A percentile compares a stretch with the other conserved stretches of the same genome.
These are phyloP conservation scores for Sugiyamaella grinbergsii DNA, from an alignment of 1,139 yeast species.

Conservation along the genomic window DNA sequence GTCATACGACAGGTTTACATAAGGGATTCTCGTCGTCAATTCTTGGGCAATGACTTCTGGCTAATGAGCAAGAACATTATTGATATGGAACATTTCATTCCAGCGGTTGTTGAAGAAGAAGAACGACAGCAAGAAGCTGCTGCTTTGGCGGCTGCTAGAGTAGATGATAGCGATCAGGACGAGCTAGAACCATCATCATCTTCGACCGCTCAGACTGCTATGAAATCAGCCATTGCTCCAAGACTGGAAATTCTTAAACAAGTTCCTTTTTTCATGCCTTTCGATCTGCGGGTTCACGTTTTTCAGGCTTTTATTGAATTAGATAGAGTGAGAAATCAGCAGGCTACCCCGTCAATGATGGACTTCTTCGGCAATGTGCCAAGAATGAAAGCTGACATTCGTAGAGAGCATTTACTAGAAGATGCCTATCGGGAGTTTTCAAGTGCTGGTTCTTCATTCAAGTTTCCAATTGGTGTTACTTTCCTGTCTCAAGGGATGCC, in stretches of 20 bases:
- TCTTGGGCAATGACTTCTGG: constrained; percentile 64
- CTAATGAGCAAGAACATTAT: constrained; percentile 38
- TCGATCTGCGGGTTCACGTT: constrained; percentile 68
- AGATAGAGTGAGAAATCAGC: constrained; percentile 32
- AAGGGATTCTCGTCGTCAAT: constrained; percentile 66
- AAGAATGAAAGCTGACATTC: constrained; percentile 54
- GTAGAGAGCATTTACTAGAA: constrained; percentile 67
- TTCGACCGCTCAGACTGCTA: background rate
- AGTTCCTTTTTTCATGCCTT: constrained; percentile 79
- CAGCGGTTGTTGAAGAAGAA: constrained; percentile 49
- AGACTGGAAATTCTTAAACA: constrained; percentile 57
- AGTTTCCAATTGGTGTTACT: constrained; percentile 60
- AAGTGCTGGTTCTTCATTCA: constrained; percentile 53
- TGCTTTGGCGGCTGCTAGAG: background rate
- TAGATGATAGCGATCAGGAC: constrained; percentile 4
- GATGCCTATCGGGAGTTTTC: constrained; percentile 71
- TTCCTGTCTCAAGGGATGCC: constrained; percentile 72
- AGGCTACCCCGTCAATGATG: constrained; percentile 14
- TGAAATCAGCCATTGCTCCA: constrained; percentile 29
- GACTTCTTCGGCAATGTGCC: constrained; percentile 27
- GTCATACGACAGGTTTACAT: constrained; percentile 68
- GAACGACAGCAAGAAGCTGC: constrained; percentile 31
- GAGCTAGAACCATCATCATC: constrained; percentile 12
- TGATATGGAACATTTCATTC: constrained; percentile 37
- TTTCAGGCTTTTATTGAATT: constrained; percentile 44